Percentiles rank a stretch among this genome's conserved stretches.
phyloP scores from a whole-genome alignment of 2,329 filamentous ascomycete genomes.

The Penicillium hesseltinei region DNA sequence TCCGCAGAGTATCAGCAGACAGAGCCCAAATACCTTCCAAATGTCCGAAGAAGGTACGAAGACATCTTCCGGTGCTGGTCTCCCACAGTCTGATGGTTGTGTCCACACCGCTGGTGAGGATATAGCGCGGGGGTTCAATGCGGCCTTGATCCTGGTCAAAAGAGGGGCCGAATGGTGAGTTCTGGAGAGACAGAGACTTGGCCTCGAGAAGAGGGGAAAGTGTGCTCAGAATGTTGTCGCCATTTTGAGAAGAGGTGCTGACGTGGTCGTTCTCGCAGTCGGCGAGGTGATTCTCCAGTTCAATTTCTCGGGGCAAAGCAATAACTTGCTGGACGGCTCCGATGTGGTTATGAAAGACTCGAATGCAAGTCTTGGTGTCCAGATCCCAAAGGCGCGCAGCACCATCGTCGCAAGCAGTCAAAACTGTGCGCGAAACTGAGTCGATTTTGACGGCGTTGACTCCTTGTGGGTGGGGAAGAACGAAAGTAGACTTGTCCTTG shows the following conservation, averaged over 20 bases:
- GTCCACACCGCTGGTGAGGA: constrained; percentile 89
- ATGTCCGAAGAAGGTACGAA: constrained; percentile 94
- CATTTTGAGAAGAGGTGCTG: constrained; percentile 35
- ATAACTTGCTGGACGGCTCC: constrained; percentile 93
- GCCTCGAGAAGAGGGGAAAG: constrained; percentile 27
- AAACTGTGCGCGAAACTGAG: constrained; percentile 73
- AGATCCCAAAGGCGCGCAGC: constrained; percentile 92
- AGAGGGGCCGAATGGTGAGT: constrained; percentile 58
- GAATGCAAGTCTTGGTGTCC: constrained; percentile 75
- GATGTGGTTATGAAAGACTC: constrained; percentile 80
- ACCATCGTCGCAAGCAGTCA: constrained; percentile 92
- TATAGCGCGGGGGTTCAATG: constrained; percentile 78
- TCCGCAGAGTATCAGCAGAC: constrained; percentile 79
- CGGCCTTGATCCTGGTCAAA: constrained; percentile 63
- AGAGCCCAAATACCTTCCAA: constrained; percentile 95
- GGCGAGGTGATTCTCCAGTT: constrained; percentile 71
- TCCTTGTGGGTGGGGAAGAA: constrained; percentile 84
- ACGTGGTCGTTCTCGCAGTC: constrained; percentile 58
- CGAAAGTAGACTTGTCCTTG: constrained; percentile 74
- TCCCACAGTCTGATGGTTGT: constrained; percentile 93
- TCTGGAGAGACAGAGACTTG: constrained; percentile 38
- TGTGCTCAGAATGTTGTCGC: constrained; percentile 24
- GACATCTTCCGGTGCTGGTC: constrained; percentile 72
- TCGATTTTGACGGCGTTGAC: constrained; percentile 95
- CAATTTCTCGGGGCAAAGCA: constrained; percentile 80